phyloP scores from a whole-genome alignment of 768 basidiomycete genomes.

The Pleurotus djamor region DNA sequence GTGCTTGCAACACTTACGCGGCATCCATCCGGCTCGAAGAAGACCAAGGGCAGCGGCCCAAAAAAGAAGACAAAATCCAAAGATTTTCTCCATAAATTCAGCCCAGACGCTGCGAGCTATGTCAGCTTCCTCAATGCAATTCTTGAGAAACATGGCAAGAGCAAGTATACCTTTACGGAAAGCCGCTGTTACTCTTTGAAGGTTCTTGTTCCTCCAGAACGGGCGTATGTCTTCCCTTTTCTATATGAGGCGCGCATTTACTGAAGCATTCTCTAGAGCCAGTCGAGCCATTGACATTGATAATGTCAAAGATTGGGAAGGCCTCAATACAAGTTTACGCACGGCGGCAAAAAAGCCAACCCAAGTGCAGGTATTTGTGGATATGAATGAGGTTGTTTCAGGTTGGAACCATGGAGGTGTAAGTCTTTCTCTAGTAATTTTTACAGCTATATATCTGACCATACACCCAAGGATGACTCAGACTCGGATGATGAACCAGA shows the following conservation, averaged over 20 bases:
- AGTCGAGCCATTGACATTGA: not conserved
- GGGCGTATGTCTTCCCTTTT: not conserved
- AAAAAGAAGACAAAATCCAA: constrained; percentile 12
- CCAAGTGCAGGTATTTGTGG: not conserved
- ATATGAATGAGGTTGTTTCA: not conserved
- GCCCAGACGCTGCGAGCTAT: not conserved
- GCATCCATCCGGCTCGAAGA: too few species aligned
- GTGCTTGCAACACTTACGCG: not conserved
- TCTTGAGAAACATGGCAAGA: constrained; percentile 11
- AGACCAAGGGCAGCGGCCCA: not conserved
- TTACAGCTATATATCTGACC: not conserved
- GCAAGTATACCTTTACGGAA: constrained; percentile 5
- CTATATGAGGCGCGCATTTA: not conserved
- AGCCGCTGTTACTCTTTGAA: constrained; percentile 10
- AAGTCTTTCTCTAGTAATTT: not conserved
- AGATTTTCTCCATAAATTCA: constrained; percentile 3
- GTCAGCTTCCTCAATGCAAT: constrained; percentile 2
- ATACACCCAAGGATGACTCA: not conserved
- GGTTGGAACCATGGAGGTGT: not conserved
- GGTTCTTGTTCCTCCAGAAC: not conserved
- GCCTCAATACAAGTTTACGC: not conserved
- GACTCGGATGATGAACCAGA: not conserved
- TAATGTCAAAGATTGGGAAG: not conserved
- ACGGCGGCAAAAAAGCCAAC: not conserved
- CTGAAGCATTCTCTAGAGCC: not conserved